Percentiles rank a stretch among this genome's conserved stretches.
Evolutionary conservation across 345 rosid genomes (phyloP).

Genomic region (Zanthoxylum bungeanum): DNA sequence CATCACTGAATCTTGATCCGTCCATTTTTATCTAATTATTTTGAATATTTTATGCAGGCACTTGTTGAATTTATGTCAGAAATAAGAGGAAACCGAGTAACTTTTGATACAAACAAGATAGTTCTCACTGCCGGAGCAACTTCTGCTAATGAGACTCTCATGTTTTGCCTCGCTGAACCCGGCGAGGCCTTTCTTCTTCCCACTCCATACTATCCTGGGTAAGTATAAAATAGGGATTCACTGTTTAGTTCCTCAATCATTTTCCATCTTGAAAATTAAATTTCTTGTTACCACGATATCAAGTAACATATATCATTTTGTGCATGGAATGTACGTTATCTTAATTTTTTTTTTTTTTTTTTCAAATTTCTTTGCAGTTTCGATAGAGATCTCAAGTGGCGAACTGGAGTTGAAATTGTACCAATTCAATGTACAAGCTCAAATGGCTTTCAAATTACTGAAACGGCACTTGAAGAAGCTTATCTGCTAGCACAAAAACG

Average conservation of each 20-base stretch:
- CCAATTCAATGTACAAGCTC: conserved; percentile 56
- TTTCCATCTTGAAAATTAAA: too few relatives aligned
- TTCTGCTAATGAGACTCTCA: conserved; percentile 75
- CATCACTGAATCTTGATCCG: too few relatives aligned
- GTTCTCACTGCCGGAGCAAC: conserved; percentile 89
- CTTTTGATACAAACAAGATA: conserved; percentile 50
- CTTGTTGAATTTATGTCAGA: conserved; percentile 75
- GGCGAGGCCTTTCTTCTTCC: conserved; percentile 84
- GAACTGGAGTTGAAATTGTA: conserved; percentile 59
- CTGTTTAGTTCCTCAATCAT: too few relatives aligned
- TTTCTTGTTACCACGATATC: conserved; percentile 20
- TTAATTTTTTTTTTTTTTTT: conserved; percentile 18
- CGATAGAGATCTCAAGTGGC: conserved; percentile 76
- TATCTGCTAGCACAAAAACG: conserved; percentile 56
- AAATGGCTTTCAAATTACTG: conserved; percentile 57
- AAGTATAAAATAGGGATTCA: too few relatives aligned
- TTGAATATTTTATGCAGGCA: conserved; percentile 36
- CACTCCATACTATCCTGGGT: conserved; percentile 87
- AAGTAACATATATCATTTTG: conserved; percentile 16
- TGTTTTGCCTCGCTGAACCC: conserved; percentile 68
- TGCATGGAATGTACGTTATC: conserved; percentile 23
- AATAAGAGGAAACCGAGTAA: conserved; percentile 71
- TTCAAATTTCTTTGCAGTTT: conserved; percentile 46
- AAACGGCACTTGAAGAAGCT: conserved; percentile 57
- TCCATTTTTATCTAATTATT: conserved; percentile 1